Conservation (phyloP, 106 monocot species). For the Acanthochlamys bracteata region DNA sequence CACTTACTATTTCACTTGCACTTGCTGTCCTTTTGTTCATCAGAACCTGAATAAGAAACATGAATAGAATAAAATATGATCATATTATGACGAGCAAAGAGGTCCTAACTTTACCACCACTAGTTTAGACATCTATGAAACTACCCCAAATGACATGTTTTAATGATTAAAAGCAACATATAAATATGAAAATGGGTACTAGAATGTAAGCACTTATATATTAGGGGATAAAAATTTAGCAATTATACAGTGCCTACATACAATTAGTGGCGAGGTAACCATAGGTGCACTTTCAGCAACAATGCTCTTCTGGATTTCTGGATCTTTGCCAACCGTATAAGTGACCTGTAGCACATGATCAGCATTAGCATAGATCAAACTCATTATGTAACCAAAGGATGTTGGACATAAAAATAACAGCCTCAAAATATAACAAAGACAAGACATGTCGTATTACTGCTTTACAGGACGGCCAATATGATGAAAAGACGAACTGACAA, state of each 20-base stretch:
- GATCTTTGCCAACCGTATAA: conserved; percentile 78
- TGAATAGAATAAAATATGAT: too few species aligned
- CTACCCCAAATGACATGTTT: too few species aligned
- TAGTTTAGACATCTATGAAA: too few species aligned
- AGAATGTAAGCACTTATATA: too few species aligned
- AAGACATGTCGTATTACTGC: neutral
- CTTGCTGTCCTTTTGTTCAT: conserved; percentile 95
- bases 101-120: too few species aligned
- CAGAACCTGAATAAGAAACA: conserved; percentile 45
- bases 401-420: neutral
- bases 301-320: conserved; percentile 54
- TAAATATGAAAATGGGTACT: neutral
- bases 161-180: neutral
- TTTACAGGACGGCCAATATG: too few species aligned
- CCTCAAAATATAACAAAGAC: neutral
- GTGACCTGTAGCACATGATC: conserved; percentile 47
- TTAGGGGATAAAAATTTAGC: neutral
- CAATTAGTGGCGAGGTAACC: conserved; percentile 55
- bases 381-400: neutral
- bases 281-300: conserved; percentile 53
- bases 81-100: too few species aligned
- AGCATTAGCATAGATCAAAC: neutral
- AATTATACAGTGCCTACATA: conserved; percentile 19
- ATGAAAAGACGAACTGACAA: too few species aligned
- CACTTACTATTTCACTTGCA: conserved; percentile 94